These are phyloP conservation scores for Tricharina praecox DNA, from an alignment of 495 filamentous ascomycete genomes.

Conservation along the genomic window DNA sequence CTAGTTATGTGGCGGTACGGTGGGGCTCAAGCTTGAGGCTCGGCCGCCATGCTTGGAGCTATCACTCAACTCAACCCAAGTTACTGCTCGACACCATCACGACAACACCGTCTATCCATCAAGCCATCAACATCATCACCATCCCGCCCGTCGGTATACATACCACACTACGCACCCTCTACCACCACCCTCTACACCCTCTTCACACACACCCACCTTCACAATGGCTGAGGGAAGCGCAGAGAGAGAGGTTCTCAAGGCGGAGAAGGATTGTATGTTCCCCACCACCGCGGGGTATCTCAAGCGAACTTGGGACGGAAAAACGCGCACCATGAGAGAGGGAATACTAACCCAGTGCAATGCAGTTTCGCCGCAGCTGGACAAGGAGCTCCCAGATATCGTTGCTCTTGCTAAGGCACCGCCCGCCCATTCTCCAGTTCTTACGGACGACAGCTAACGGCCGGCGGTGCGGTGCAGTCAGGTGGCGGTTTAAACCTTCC, in stretches of 20 bases:
- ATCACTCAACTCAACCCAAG: too few relatives aligned
- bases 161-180: too few relatives aligned
- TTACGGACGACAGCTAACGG: background rate
- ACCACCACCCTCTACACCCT: too few relatives aligned
- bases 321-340: background rate
- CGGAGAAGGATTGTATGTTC: constrained; percentile 45
- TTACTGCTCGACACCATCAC: too few relatives aligned
- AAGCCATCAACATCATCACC: too few relatives aligned
- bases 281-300: background rate
- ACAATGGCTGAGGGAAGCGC: constrained; percentile 12
- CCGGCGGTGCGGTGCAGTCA: constrained; percentile 10
- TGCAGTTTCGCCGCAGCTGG: constrained; percentile 63
- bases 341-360: too few relatives aligned
- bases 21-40: too few relatives aligned
- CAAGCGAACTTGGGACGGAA: background rate
- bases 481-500: constrained; percentile 49
- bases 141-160: too few relatives aligned
- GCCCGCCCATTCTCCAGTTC: background rate
- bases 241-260: constrained; percentile 29
- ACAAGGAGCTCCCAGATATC: constrained; percentile 77
- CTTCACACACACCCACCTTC: too few relatives aligned
- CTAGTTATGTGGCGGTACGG: too few relatives aligned
- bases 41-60: too few relatives aligned
- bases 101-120: too few relatives aligned
- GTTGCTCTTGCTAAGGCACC: constrained; percentile 70